Percentiles rank a stretch among this genome's conserved stretches.
These are phyloP conservation scores for Austroboletus novae-zelandiae DNA, from an alignment of 1,284 basidiomycete genomes.

Conservation along the genomic window DNA sequence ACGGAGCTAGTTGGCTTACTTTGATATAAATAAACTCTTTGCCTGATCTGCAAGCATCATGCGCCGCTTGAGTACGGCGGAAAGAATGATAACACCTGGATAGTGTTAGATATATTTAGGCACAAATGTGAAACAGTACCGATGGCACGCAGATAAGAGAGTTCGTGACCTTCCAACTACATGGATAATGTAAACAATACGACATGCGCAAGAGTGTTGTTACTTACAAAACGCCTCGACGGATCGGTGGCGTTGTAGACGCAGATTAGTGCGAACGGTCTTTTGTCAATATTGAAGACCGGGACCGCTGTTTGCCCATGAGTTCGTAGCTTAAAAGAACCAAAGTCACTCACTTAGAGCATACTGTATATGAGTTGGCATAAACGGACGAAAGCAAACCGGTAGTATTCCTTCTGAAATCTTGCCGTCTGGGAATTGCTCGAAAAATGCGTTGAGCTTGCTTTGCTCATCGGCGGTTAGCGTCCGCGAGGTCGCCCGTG, in stretches of 20 bases:
- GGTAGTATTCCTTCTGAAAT: conserved; percentile 85
- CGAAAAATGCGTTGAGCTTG: conserved; percentile 73
- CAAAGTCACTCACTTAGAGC: conserved; percentile 63
- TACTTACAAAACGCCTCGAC: conserved; percentile 72
- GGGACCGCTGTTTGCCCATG: conserved; percentile 63
- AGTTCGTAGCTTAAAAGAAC: conserved; percentile 2
- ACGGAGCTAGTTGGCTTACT: conserved; percentile 47
- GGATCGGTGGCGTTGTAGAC: conserved; percentile 85
- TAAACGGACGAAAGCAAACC: conserved; percentile 70
- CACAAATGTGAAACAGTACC: conserved; percentile 39
- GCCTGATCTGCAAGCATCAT: conserved; percentile 96
- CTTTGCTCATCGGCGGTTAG: conserved; percentile 71
- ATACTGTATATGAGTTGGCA: conserved; percentile 81
- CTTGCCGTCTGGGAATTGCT: conserved; percentile 77
- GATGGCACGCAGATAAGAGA: conserved; percentile 88
- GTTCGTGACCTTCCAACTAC: conserved; percentile 86
- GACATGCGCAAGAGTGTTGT: neutral
- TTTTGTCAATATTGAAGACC: conserved; percentile 91
- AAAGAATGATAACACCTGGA: conserved; percentile 87
- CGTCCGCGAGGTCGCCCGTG: conserved; percentile 40
- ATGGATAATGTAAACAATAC: conserved; percentile 4
- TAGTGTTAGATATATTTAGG: conserved; percentile 10
- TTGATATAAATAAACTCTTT: conserved; percentile 87
- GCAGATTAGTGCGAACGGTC: conserved; percentile 89
- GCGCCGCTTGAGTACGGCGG: conserved; percentile 87